These are phyloP conservation scores for Coriolopsis trogii DNA, from an alignment of 1,284 basidiomycete species.

Conservation along the genomic window DNA sequence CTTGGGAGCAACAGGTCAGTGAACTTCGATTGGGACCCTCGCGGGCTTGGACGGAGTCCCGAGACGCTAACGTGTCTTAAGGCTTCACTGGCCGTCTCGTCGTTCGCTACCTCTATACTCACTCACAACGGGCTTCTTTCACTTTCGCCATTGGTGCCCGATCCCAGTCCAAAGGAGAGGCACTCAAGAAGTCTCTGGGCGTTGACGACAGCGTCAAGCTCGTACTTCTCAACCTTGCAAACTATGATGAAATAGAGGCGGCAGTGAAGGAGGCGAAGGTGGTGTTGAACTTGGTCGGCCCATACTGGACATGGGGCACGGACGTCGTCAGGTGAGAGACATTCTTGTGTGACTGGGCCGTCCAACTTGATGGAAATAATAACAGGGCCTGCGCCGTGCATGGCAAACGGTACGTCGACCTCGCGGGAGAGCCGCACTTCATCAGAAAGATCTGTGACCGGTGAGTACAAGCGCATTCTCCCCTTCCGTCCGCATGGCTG, in stretches of 20 bases:
- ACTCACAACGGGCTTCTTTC: slow-evolving; percentile 63
- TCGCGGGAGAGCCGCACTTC: slow-evolving; percentile 60
- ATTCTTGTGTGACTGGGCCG: background rate
- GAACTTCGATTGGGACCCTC: too few relatives aligned
- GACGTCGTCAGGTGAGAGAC: slow-evolving; percentile 55
- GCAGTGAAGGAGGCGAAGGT: slow-evolving; percentile 59
- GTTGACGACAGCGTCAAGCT: slow-evolving; percentile 46
- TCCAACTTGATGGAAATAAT: too few relatives aligned
- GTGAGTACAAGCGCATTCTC: slow-evolving; percentile 23
- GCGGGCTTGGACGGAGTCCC: too few relatives aligned
- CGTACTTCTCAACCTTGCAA: slow-evolving; percentile 56
- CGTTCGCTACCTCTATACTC: slow-evolving; percentile 58
- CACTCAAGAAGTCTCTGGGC: slow-evolving; percentile 44
- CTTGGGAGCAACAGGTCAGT: slow-evolving; percentile 60
- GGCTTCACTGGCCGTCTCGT: slow-evolving; percentile 72
- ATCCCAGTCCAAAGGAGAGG: slow-evolving; percentile 55
- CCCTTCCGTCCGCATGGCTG: background rate
- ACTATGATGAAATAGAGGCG: slow-evolving; percentile 48
- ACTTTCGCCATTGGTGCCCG: slow-evolving; percentile 64
- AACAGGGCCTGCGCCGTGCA: slow-evolving; percentile 55
- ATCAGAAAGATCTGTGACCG: slow-evolving; percentile 53
- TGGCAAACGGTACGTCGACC: slow-evolving; percentile 68
- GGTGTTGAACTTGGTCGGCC: slow-evolving; percentile 70
- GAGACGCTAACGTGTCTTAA: too few relatives aligned
- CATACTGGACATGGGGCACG: slow-evolving; percentile 65